phyloP scores from a whole-genome alignment of 2,329 filamentous ascomycete species.

The Myriosclerotinia duriaeana region DNA sequence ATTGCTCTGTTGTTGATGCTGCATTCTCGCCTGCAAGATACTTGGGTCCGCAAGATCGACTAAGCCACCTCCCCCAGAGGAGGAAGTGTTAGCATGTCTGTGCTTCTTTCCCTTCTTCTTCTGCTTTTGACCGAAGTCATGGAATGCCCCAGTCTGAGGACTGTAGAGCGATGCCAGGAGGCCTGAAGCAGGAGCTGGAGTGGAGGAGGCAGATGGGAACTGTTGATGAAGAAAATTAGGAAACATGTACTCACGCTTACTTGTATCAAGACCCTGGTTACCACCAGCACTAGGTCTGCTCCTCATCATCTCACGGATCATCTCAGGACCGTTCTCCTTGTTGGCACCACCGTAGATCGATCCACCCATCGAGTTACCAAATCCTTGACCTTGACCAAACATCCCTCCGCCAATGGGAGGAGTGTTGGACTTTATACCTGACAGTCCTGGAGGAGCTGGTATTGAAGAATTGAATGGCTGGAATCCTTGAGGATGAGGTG shows the following conservation, averaged over 20 bases:
- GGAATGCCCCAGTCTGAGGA: conserved; percentile 78
- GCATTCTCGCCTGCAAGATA: conserved; percentile 97
- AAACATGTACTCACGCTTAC: conserved; percentile 98
- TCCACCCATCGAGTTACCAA: conserved; percentile 65
- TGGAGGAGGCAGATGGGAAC: conserved; percentile 77
- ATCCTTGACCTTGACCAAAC: conserved; percentile 86
- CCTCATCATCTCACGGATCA: conserved; percentile 81
- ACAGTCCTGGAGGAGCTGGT: conserved; percentile 74
- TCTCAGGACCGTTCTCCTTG: conserved; percentile 71
- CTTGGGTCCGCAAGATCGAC: conserved; percentile 99
- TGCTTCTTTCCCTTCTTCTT: conserved; percentile 99
- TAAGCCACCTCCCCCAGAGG: conserved; percentile 97
- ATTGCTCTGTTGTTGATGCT: conserved; percentile 80
- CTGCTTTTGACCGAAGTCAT: conserved; percentile 93
- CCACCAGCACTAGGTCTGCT: conserved; percentile 62
- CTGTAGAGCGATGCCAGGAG: conserved; percentile 91
- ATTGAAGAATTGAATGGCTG: conserved; percentile 84
- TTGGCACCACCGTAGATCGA: conserved; percentile 61
- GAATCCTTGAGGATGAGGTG: conserved; percentile 50
- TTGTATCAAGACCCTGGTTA: conserved; percentile 75
- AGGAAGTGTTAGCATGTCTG: conserved; percentile 99
- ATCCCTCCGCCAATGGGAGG: conserved; percentile 81
- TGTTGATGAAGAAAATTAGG: conserved; percentile 87
- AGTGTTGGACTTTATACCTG: conserved; percentile 91
- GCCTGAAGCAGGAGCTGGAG: conserved; percentile 84